Evolutionary conservation across 129 eudicot species (phyloP).

Genomic region (Centrapalus pauciflorus): DNA sequence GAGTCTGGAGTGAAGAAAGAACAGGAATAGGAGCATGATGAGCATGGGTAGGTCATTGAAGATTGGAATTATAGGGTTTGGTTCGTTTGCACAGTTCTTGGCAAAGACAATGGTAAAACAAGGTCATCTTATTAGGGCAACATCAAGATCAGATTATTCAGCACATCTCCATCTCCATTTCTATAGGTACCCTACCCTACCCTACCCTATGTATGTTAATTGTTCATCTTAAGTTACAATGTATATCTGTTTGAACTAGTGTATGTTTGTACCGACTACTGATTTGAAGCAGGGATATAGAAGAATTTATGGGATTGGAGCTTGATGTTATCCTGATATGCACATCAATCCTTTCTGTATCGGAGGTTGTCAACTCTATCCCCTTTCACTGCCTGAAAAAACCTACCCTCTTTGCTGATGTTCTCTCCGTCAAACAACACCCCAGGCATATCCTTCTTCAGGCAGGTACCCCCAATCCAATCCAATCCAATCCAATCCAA

Average conservation of each 20-base stretch:
- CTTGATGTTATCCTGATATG: slow-evolving; percentile 55
- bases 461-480: too few species aligned
- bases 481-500: too few species aligned
- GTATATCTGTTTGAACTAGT: not conserved
- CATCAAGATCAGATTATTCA: slow-evolving; percentile 66
- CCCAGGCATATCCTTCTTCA: slow-evolving; percentile 52
- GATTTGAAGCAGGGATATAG: slow-evolving; percentile 57
- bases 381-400: slow-evolving; percentile 38
- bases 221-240: not conserved
- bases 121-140: slow-evolving; percentile 64
- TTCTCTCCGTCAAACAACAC: slow-evolving; percentile 69
- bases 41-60: slow-evolving; percentile 30
- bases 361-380: slow-evolving; percentile 46
- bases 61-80: slow-evolving; percentile 77
- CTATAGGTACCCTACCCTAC: slow-evolving; percentile 29
- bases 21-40: too few species aligned
- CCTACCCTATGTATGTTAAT: slow-evolving; percentile 3
- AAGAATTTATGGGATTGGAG: slow-evolving; percentile 38
- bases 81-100: slow-evolving; percentile 67
- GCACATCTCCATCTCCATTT: slow-evolving; percentile 38
- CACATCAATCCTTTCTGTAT: slow-evolving; percentile 60
- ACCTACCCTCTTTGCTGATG: slow-evolving; percentile 57
- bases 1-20: too few species aligned
- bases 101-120: slow-evolving; percentile 65
- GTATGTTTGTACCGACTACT: not conserved